These are phyloP conservation scores for Aphanomyces cochlioides DNA, from an alignment of 352 stramenopile species.

Conservation along the genomic window DNA sequence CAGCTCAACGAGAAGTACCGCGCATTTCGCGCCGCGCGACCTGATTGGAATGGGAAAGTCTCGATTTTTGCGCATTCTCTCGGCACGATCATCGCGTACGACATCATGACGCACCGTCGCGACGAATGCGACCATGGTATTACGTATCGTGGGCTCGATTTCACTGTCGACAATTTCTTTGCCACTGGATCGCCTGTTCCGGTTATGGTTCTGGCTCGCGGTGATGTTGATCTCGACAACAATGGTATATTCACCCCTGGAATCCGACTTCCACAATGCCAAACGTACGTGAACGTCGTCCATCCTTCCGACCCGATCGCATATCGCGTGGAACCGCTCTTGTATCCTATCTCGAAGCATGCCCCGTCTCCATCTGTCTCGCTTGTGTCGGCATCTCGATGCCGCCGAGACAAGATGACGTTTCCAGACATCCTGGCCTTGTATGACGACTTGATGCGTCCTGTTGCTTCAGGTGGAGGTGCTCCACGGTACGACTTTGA, in stretches of 20 bases:
- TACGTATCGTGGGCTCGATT: constrained; percentile 71
- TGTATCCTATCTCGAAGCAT: constrained; percentile 42
- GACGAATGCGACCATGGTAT: constrained; percentile 66
- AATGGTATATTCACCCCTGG: constrained; percentile 30
- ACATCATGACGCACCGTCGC: constrained; percentile 81
- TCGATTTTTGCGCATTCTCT: constrained; percentile 89
- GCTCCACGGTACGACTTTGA: constrained; percentile 77
- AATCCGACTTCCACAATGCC: constrained; percentile 76
- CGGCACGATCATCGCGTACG: constrained; percentile 90
- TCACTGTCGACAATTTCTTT: constrained; percentile 86
- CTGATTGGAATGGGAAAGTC: constrained; percentile 77
- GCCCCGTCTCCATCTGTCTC: background rate
- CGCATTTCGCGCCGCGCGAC: constrained; percentile 75
- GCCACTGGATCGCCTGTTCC: constrained; percentile 83
- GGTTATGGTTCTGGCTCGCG: constrained; percentile 89
- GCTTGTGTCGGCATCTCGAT: constrained; percentile 31
- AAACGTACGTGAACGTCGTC: constrained; percentile 93
- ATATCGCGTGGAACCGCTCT: constrained; percentile 93
- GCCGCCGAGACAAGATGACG: constrained; percentile 51
- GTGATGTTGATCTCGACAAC: constrained; percentile 60
- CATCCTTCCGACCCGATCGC: constrained; percentile 92
- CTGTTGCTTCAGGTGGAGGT: background rate
- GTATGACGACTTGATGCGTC: constrained; percentile 37
- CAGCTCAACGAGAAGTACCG: constrained; percentile 88
- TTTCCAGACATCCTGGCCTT: constrained; percentile 75